These are phyloP conservation scores for Globisporangium parvum DNA, from an alignment of 352 stramenopile species.

Conservation along the genomic window DNA sequence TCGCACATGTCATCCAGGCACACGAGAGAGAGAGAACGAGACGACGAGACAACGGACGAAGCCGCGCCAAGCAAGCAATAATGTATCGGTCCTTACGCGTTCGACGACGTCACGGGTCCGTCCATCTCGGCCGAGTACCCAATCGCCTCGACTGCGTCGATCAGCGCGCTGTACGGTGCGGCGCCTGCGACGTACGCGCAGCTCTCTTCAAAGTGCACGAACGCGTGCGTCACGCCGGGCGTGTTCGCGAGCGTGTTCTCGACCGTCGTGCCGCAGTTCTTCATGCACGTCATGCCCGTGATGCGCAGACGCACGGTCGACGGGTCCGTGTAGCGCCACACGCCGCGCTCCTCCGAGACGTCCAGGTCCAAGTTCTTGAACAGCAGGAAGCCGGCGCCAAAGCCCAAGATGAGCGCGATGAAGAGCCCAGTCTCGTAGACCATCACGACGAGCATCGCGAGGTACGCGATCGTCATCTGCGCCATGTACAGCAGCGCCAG, in stretches of 20 bases:
- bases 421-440: conserved; percentile 77
- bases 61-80: conserved; percentile 8
- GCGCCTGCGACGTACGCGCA: conserved; percentile 68
- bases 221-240: conserved; percentile 62
- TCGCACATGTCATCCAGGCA: background rate
- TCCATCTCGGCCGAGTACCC: conserved; percentile 61
- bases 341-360: conserved; percentile 59
- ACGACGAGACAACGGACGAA: background rate
- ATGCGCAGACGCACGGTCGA: conserved; percentile 74
- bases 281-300: conserved; percentile 88
- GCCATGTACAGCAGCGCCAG: conserved; percentile 69
- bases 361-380: conserved; percentile 75
- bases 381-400: conserved; percentile 58
- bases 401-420: conserved; percentile 58
- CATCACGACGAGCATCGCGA: conserved; percentile 82
- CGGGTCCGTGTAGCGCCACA: conserved; percentile 63
- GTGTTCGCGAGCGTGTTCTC: conserved; percentile 41
- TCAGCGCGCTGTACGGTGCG: conserved; percentile 41
- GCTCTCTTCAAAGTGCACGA: conserved; percentile 72
- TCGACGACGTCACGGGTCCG: conserved; percentile 27
- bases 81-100: conserved; percentile 41
- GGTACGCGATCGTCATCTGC: conserved; percentile 79
- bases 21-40: background rate
- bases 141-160: conserved; percentile 56
- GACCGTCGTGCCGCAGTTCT: conserved; percentile 86